phyloP scores from a whole-genome alignment of 1,284 basidiomycete species.

The Sphagnurus paluster region DNA sequence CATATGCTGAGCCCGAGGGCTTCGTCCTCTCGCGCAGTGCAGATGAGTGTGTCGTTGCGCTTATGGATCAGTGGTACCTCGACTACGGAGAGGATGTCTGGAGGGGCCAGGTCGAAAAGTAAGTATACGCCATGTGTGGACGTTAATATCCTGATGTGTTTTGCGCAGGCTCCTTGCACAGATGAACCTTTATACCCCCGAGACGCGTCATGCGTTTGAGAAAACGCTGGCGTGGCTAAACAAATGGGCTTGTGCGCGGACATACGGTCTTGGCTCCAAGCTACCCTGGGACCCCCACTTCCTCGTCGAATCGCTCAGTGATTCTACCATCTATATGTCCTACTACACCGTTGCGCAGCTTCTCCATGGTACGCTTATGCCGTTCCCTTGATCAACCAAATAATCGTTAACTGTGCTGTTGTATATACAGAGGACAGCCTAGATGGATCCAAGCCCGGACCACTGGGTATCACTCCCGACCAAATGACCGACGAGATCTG shows the following conservation, averaged over 20 bases:
- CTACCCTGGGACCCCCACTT: conserved; percentile 97
- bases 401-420: conserved; percentile 3
- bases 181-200: conserved; percentile 90
- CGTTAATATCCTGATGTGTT: background rate
- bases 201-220: conserved; percentile 93
- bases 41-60: conserved; percentile 96
- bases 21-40: conserved; percentile 86
- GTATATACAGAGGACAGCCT: conserved; percentile 59
- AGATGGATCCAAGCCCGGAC: conserved; percentile 80
- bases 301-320: conserved; percentile 95
- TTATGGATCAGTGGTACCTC: conserved; percentile 99
- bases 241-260: conserved; percentile 98
- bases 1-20: conserved; percentile 97
- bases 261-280: conserved; percentile 94
- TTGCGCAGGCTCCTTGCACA: conserved; percentile 67
- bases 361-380: conserved; percentile 66
- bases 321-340: conserved; percentile 99
- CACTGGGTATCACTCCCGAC: conserved; percentile 83
- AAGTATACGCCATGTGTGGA: conserved; percentile 28
- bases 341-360: conserved; percentile 96
- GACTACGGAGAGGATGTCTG: conserved; percentile 94
- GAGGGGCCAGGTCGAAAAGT: conserved; percentile 87
- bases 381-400: background rate
- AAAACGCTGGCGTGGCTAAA: conserved; percentile 94
- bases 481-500: conserved; percentile 98